Conservation (phyloP, 306 rosid genomes). For the Cucumis melo region DNA sequence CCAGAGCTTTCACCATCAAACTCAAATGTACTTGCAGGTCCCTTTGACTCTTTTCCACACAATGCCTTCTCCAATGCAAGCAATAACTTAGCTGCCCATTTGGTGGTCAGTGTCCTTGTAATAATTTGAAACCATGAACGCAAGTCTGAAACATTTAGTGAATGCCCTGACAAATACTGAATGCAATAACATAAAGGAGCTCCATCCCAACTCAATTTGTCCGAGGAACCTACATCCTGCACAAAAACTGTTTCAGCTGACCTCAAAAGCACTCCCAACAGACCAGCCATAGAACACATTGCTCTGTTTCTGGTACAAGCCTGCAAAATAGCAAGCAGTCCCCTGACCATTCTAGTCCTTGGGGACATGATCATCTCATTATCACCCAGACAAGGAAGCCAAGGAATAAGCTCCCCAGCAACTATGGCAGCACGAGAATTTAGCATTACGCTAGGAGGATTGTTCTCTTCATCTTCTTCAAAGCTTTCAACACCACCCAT, state of each 20-base stretch:
- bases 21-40: slow-evolving; percentile 88
- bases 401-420: slow-evolving; percentile 83
- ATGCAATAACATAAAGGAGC: slow-evolving; percentile 84
- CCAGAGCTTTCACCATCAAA: slow-evolving; percentile 99
- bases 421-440: slow-evolving; percentile 96
- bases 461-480: slow-evolving; percentile 78
- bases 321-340: slow-evolving; percentile 85
- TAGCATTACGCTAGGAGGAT: slow-evolving; percentile 97
- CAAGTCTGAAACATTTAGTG: slow-evolving; percentile 70
- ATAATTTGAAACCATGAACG: slow-evolving; percentile 74
- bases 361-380: slow-evolving; percentile 65
- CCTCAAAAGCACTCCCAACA: slow-evolving; percentile 68
- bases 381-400: slow-evolving; percentile 86
- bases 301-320: slow-evolving; percentile 98
- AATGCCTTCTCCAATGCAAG: slow-evolving; percentile 83
- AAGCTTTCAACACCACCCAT: slow-evolving; percentile 99
- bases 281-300: slow-evolving; percentile 94
- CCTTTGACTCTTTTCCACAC: slow-evolving; percentile 81
- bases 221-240: slow-evolving; percentile 49
- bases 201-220: slow-evolving; percentile 82
- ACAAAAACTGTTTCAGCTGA: slow-evolving; percentile 66
- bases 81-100: slow-evolving; percentile 67
- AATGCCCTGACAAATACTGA: slow-evolving; percentile 88
- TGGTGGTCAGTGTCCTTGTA: slow-evolving; percentile 58
- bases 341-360: slow-evolving; percentile 87